Conservation (phyloP, 2,329 filamentous ascomycete species). For the Phoma herbarum region DNA sequence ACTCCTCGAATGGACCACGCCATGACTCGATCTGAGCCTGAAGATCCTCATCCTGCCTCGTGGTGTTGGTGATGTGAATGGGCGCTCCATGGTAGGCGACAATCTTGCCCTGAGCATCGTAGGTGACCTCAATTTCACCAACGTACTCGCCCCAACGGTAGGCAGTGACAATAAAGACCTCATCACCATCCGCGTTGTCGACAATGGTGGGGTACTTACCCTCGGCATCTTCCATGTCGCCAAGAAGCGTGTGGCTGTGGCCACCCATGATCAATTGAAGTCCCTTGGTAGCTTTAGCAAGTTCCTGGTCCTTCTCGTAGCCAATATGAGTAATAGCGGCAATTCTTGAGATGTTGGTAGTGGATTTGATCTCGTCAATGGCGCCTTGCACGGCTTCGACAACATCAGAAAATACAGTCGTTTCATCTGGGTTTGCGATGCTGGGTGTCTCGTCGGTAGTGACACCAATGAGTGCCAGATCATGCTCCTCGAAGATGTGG, state of each 20-base stretch:
- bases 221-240: constrained; percentile 65
- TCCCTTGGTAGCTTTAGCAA: constrained; percentile 67
- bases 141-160: constrained; percentile 75
- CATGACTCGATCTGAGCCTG: constrained; percentile 67
- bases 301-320: constrained; percentile 69
- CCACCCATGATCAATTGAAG: constrained; percentile 74
- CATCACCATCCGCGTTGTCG: constrained; percentile 68
- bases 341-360: constrained; percentile 70
- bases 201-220: constrained; percentile 72
- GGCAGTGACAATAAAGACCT: constrained; percentile 73
- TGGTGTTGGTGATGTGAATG: constrained; percentile 70
- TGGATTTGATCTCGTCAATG: constrained; percentile 68
- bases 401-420: constrained; percentile 67
- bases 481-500: constrained; percentile 68
- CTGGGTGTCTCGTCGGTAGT: constrained; percentile 67
- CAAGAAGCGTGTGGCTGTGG: constrained; percentile 67
- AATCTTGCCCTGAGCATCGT: constrained; percentile 67
- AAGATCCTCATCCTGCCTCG: constrained; percentile 64
- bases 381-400: constrained; percentile 67
- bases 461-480: constrained; percentile 70
- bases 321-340: constrained; percentile 73
- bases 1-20: constrained; percentile 69
- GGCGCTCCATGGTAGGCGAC: constrained; percentile 70
- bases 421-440: constrained; percentile 66
- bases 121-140: constrained; percentile 72